Conservation (phyloP, 768 basidiomycete species). For the Naematelia encephala region DNA sequence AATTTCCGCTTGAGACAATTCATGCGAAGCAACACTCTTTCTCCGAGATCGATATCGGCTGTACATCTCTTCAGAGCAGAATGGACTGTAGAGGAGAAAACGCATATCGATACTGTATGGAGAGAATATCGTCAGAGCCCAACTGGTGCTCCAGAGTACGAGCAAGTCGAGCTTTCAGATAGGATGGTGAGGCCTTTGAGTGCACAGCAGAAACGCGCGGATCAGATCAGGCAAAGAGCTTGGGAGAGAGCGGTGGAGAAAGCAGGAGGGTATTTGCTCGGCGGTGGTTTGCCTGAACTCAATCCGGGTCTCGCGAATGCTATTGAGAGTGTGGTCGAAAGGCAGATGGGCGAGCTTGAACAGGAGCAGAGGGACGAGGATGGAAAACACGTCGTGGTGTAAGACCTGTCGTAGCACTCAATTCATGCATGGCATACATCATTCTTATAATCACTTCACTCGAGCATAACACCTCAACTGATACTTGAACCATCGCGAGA, state of each 20-base stretch:
- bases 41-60: conserved; percentile 10
- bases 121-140: conserved; percentile 6
- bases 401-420: too few species aligned
- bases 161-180: neutral
- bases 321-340: neutral
- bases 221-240: neutral
- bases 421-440: too few species aligned
- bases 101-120: conserved; percentile 9
- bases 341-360: neutral
- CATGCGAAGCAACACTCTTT: neutral
- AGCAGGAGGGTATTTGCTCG: neutral
- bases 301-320: neutral
- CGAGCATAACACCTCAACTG: too few species aligned
- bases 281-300: neutral
- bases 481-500: too few species aligned
- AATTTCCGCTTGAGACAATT: conserved; percentile 17
- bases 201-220: neutral
- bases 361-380: neutral
- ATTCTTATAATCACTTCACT: too few species aligned
- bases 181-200: neutral
- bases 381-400: too few species aligned
- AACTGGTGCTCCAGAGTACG: conserved; percentile 12
- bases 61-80: conserved; percentile 17
- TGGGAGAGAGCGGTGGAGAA: neutral
- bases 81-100: conserved; percentile 11